Conservation (phyloP, 139 green algal species). For the Chlorella sorokiniana region DNA sequence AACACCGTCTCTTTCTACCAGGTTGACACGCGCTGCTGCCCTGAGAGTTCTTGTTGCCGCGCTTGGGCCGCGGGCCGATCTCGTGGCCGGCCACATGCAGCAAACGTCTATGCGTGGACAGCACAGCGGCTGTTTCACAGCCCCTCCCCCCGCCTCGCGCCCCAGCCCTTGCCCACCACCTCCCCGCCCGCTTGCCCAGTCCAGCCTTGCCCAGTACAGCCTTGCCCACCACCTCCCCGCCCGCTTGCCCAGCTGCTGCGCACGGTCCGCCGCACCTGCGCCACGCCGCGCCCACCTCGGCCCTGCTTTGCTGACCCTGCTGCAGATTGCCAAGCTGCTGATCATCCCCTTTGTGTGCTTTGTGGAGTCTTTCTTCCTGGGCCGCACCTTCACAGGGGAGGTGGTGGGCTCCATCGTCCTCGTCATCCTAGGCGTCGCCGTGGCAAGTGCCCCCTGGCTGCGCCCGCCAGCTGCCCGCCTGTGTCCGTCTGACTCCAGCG, state of each 20-base stretch:
- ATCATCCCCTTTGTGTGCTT: conserved; percentile 94
- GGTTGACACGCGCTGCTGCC: conserved; percentile 26
- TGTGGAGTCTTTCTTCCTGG: conserved; percentile 82
- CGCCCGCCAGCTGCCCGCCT: too few species aligned
- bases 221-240: neutral
- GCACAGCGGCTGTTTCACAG: too few species aligned
- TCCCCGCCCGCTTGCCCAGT: too few species aligned
- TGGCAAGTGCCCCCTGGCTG: too few species aligned
- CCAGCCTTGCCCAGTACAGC: too few species aligned
- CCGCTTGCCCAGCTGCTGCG: neutral
- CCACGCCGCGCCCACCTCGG: neutral
- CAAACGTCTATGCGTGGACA: too few species aligned
- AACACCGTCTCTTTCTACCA: conserved; percentile 73
- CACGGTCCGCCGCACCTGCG: neutral
- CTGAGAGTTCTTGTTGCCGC: neutral
- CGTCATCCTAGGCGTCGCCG: conserved; percentile 79
- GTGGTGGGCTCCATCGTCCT: conserved; percentile 66
- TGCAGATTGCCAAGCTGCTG: conserved; percentile 92
- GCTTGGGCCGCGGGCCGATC: too few species aligned
- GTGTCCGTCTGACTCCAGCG: too few species aligned
- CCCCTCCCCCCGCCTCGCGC: too few species aligned
- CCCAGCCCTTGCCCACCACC: too few species aligned
- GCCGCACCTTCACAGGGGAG: conserved; percentile 59
- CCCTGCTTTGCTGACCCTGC: neutral
- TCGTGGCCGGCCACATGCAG: too few species aligned